Evolutionary conservation across 306 rosid genomes (phyloP), one percentile per base, ranked within the genome.

Genomic region (Prunus mira): DNA sequence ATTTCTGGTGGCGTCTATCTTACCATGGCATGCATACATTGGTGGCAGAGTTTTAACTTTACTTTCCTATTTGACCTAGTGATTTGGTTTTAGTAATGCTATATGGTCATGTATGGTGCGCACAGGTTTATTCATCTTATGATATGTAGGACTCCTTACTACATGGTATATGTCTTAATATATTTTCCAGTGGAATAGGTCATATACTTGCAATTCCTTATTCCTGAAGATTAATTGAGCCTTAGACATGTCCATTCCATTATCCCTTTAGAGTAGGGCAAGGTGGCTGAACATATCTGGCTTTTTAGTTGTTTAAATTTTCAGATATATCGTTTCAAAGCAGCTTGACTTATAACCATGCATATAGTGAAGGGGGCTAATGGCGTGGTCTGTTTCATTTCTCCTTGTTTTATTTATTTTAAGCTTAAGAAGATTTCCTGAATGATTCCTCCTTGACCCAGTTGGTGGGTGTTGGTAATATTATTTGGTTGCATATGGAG

Each of bases 381-480:
- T 9, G 62, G 28, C 27, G 1, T 56, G 62, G 28, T 25, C 12
- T 24, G 15, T 61, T 61, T 61, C 41, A 13, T 28, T 25, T 61
- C 65, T 13, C 11, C 65, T 25, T 27, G 10, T 13, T 61, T 27
- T 27, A 9, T 57, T 22, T 61, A 61, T 61, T 25, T 61, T 61
- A 61, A 6, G 28, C 65, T 25, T 60, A 22, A 60, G 38, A 24
- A 12, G 45, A 63, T 11, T 30, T 28, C 12, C 30, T 28, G 24
- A 63, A 63, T 17, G 67, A 30, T 63, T 63, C 43, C 46, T 63
- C 46, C 17, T 63, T 63, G 45, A 6, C 3, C 46, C 67, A 30
- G 41, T 63, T 63, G 46, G 67, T 63, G 45, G 67, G 45, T 63
- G 43, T 63, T 63, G 67, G 46, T 63, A 28, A 30, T 63, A 20